These are phyloP conservation scores for Psilocybe cubensis DNA, from an alignment of 768 basidiomycete species.

Conservation along the genomic window DNA sequence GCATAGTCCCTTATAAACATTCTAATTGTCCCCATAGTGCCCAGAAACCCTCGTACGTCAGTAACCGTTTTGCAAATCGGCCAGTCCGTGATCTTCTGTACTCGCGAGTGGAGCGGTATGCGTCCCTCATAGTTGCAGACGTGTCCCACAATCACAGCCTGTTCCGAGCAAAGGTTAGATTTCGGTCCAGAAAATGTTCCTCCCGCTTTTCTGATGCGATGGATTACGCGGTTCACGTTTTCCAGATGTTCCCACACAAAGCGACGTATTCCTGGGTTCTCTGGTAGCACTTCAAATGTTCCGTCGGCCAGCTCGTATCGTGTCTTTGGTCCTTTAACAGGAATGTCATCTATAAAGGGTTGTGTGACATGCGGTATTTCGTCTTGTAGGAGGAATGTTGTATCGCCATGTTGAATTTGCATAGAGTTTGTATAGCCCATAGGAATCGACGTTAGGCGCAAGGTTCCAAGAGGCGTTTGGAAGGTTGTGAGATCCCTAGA, in stretches of 20 bases:
- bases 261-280: slow-evolving; percentile 24
- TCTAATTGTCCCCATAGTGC: slow-evolving; percentile 22
- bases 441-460: not conserved
- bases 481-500: slow-evolving; percentile 35
- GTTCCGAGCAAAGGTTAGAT: too few species aligned
- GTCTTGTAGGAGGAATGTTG: slow-evolving; percentile 3
- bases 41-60: slow-evolving; percentile 29
- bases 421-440: slow-evolving; percentile 9
- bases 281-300: slow-evolving; percentile 18
- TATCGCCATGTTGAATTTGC: slow-evolving; percentile 7
- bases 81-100: slow-evolving; percentile 24
- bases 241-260: slow-evolving; percentile 42
- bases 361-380: not conserved
- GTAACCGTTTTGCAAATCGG: too few species aligned
- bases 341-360: slow-evolving; percentile 9
- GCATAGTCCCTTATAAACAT: slow-evolving; percentile 34
- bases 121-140: slow-evolving; percentile 34
- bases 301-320: slow-evolving; percentile 27
- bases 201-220: slow-evolving; percentile 32
- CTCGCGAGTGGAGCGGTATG: slow-evolving; percentile 18
- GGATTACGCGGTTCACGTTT: slow-evolving; percentile 36
- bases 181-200: slow-evolving; percentile 28
- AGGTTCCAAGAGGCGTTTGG: slow-evolving; percentile 26
- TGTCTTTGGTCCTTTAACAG: slow-evolving; percentile 20
- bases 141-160: slow-evolving; percentile 23